These are phyloP conservation scores for Xerocomellus intermedius DNA, from an alignment of 768 basidiomycete species.

Conservation along the genomic window DNA sequence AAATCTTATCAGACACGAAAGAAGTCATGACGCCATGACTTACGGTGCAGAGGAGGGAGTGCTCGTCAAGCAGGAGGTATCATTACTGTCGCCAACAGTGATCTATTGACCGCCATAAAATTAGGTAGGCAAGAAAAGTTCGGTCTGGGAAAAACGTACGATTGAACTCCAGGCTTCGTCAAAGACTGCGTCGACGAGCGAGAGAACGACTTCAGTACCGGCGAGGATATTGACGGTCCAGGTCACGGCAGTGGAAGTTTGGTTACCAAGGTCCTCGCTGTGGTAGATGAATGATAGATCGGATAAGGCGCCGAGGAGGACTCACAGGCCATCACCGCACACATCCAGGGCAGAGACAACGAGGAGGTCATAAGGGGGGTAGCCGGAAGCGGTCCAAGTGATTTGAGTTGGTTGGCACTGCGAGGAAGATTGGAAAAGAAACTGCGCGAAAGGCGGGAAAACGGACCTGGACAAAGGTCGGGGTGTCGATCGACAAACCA, in stretches of 20 bases:
- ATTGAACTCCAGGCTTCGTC: slow-evolving; percentile 66
- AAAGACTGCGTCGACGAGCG: slow-evolving; percentile 48
- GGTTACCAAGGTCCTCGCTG: slow-evolving; percentile 62
- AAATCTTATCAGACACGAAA: slow-evolving; percentile 1
- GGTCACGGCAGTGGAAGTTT: slow-evolving; percentile 39
- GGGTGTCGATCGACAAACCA: slow-evolving; percentile 51
- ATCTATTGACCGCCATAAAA: slow-evolving; percentile 26
- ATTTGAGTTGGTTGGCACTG: slow-evolving; percentile 55
- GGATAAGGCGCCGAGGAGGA: not conserved
- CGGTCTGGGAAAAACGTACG: slow-evolving; percentile 39
- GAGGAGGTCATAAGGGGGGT: slow-evolving; percentile 57
- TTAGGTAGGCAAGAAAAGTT: not conserved
- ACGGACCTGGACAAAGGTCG: slow-evolving; percentile 52
- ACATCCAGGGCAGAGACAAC: slow-evolving; percentile 50
- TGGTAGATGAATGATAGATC: slow-evolving; percentile 6
- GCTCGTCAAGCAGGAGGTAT: slow-evolving; percentile 37
- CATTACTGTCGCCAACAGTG: slow-evolving; percentile 34
- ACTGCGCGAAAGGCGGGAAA: not conserved
- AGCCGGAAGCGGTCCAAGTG: slow-evolving; percentile 46
- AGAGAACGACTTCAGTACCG: slow-evolving; percentile 50
- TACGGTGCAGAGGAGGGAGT: slow-evolving; percentile 3
- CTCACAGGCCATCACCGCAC: slow-evolving; percentile 64
- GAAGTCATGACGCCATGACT: not conserved
- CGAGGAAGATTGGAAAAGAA: not conserved
- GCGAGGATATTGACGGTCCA: slow-evolving; percentile 44